phyloP scores from a whole-genome alignment of 192 early-diverging fungal species.

The Backusella tarrabulga region DNA sequence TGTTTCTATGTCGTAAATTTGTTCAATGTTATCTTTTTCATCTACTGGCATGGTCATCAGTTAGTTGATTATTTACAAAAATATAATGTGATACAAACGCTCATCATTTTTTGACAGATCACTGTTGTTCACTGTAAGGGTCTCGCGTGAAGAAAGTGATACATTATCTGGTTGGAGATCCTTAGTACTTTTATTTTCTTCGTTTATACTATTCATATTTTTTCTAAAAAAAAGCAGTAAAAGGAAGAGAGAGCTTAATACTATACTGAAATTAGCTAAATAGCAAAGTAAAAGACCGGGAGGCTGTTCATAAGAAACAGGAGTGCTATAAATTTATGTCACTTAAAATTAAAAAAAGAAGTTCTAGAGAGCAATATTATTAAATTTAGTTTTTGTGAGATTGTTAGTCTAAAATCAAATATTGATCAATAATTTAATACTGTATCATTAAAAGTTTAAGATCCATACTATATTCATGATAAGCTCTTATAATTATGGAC shows the following conservation, averaged over 20 bases:
- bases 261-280: not conserved
- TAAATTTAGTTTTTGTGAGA: not conserved
- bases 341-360: not conserved
- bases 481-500: not conserved
- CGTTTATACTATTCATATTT: not conserved
- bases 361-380: not conserved
- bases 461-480: not conserved
- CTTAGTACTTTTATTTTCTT: not conserved
- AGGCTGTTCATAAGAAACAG: not conserved
- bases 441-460: not conserved
- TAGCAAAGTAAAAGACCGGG: not conserved
- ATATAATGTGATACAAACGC: not conserved
- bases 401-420: constrained; percentile 5
- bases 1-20: constrained; percentile 10
- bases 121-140: not conserved
- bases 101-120: not conserved
- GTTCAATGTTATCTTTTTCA: not conserved
- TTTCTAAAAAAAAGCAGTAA: not conserved
- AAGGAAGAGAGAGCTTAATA: not conserved
- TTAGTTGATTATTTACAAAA: not conserved
- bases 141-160: not conserved
- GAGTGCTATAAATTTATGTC: not conserved
- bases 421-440: not conserved
- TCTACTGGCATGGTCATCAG: not conserved
- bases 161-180: not conserved